Base-by-base conservation (phyloP, 306 rosid species). In the Acacia acuminata region DNA sequence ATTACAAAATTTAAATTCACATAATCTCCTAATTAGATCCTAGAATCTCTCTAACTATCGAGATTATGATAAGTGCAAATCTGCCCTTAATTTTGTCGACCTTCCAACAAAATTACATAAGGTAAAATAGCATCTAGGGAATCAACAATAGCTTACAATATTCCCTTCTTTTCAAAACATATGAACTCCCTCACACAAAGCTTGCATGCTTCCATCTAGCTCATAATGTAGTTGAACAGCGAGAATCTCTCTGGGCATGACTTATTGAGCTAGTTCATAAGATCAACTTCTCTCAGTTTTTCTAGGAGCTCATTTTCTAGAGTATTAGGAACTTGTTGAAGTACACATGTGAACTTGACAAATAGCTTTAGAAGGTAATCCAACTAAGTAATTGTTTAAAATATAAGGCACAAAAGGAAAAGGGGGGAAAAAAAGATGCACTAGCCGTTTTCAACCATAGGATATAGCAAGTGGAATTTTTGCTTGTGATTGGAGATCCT, bases 401-500 rank as follows among this genome's bases (percentile, higher is more conserved):
- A 79, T 55, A 63, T 65, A 56, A 50, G 47, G 27, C 61, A 32
- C 36, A 22, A 68, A 3, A 27, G 2, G 8, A 3, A 12, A 11
- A 10, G 1, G 2, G 2, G 30, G 10, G 1, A 61, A 25, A 11
- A 25, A 12, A 2, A 27, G 20, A 34, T 76, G 3, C 17, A 61
- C 83, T 79, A 77, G 93, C 98, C 92, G 83, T 86, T 60, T 78
- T 80, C 88, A 93, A 83, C 93, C 98, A 93, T 19, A 96, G 81
- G 51, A 91, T 83, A 84, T 88, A 93, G 48, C 89, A 77, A 48
- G 93, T 87, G 42, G 91, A 83, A 84, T 88, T 32, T 75, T 63
- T 11, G 93, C 96, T 83, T 92, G 98, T 38, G 96, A 87, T 87
- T 90, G 85, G 79, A 84, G 85, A 88, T 96, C 98, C 36, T 86